Evolutionary conservation across 495 filamentous ascomycete species (phyloP).

Genomic region (Talaromyces wortmannii): DNA sequence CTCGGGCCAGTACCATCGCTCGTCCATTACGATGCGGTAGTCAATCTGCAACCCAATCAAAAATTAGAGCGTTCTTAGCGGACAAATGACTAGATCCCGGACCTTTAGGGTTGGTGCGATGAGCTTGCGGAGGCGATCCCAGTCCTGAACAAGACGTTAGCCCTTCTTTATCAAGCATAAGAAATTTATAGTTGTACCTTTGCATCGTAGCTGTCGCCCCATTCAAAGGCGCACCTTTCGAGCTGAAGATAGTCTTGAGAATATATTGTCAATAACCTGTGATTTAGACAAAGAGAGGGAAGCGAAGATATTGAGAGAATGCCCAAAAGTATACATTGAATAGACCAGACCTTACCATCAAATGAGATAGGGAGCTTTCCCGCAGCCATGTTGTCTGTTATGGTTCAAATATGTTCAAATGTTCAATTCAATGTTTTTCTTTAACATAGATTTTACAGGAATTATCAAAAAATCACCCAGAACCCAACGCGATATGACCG

Average conservation of each 20-base stretch:
- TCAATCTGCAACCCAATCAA: slow-evolving; percentile 37
- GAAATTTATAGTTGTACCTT: slow-evolving; percentile 25
- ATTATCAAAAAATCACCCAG: too few species aligned
- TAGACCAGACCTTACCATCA: background rate
- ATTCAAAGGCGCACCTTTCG: slow-evolving; percentile 44
- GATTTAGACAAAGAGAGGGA: background rate
- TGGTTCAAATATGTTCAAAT: background rate
- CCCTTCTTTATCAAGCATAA: background rate
- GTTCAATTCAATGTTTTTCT: background rate
- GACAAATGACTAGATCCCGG: slow-evolving; percentile 9
- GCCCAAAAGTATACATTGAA: background rate
- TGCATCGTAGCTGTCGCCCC: slow-evolving; percentile 77
- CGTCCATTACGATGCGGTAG: slow-evolving; percentile 68
- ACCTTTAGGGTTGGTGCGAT: slow-evolving; percentile 63
- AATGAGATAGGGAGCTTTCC: background rate
- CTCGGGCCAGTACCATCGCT: slow-evolving; percentile 57
- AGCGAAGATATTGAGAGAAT: too few species aligned
- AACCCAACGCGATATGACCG: too few species aligned
- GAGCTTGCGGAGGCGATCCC: slow-evolving; percentile 60
- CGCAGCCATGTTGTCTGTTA: background rate
- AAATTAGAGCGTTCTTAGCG: too few species aligned
- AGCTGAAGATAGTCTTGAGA: background rate
- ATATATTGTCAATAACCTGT: background rate
- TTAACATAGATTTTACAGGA: too few species aligned
- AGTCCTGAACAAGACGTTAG: slow-evolving; percentile 45